phyloP scores from a whole-genome alignment of 2,329 filamentous ascomycete genomes.

The Fusarium udum region DNA sequence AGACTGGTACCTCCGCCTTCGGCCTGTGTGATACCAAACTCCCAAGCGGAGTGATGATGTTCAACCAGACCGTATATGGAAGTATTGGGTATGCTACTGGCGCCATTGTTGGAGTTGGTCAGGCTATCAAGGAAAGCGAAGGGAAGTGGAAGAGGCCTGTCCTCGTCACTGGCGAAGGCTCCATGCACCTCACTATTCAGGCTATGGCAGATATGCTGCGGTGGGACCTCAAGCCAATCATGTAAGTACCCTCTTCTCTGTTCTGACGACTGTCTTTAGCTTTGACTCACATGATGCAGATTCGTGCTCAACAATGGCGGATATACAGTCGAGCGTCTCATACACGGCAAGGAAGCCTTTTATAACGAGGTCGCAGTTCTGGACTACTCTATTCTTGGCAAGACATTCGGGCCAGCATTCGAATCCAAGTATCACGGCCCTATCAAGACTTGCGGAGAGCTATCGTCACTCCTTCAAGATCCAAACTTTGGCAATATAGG shows the following conservation, averaged over 20 bases:
- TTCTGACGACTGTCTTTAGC: accelerated
- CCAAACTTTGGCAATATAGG: background rate
- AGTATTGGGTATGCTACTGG: background rate
- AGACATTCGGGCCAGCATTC: background rate
- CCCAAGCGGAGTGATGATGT: background rate
- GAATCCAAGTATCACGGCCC: background rate
- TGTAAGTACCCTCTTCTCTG: background rate
- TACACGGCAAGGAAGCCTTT: background rate
- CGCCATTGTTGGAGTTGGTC: background rate
- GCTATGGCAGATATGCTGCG: background rate
- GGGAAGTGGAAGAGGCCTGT: background rate
- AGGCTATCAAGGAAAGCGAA: background rate
- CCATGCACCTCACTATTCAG: background rate
- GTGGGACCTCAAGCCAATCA: background rate
- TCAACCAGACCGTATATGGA: background rate
- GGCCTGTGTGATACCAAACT: background rate
- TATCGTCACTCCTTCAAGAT: background rate
- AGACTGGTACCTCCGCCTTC: background rate
- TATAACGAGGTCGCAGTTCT: background rate
- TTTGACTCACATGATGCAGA: background rate
- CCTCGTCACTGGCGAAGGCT: background rate
- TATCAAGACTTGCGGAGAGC: background rate
- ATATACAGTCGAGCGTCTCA: background rate
- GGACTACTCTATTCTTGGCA: background rate
- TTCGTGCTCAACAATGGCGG: constrained; percentile 1